Evolutionary conservation across 2,329 filamentous ascomycete species (phyloP), one percentile per base, ranked within the genome.

Genomic region (Thielaviopsis musarum): DNA sequence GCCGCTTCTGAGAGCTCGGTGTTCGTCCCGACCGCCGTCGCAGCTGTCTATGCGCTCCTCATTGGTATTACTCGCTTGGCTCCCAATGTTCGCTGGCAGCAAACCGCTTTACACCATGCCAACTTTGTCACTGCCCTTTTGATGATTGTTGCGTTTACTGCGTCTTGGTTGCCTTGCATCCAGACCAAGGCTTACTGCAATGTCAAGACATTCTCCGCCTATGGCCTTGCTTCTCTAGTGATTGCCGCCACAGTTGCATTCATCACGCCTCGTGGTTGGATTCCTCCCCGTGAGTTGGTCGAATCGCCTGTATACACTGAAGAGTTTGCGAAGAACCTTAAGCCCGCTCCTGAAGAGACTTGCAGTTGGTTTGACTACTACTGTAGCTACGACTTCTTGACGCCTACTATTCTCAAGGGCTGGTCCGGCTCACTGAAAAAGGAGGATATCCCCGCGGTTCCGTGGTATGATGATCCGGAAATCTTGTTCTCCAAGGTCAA

Each of bases 391-490:
- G 72, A 73, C 59, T 79, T 76, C 74, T 67, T 79, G 30, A 76
- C 74, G 2, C 72, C 73, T 24, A 66, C 76, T 52, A 71, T 79
- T 56, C 72, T 75, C 68, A 76, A 72, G 62, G 77, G 77, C 26
- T 69, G 71, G 52, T 71, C 69, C 34, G 69, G 70, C 5, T 69
- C 72, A 57, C 69, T 80, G 58, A 73, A 74, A 26, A 70, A 77
- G 64, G 70, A 74, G 45, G 72, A 74, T 63, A 71, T 80, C 21
- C 76, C 76, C 2, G 70, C 64, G 28, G 67, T 80, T 30, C 75
- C 77, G 1, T 79, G 77, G 75, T 80, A 80, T 63, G 77, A 80
- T 57, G 76, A 80, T 62, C 77, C 77, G 9, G 66, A 74, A 22
- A 67, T 77, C 56, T 71, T 79, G 17, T 68, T 78, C 1, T 67